phyloP scores from a whole-genome alignment of 345 rosid genomes.

The Trapa incisa region DNA sequence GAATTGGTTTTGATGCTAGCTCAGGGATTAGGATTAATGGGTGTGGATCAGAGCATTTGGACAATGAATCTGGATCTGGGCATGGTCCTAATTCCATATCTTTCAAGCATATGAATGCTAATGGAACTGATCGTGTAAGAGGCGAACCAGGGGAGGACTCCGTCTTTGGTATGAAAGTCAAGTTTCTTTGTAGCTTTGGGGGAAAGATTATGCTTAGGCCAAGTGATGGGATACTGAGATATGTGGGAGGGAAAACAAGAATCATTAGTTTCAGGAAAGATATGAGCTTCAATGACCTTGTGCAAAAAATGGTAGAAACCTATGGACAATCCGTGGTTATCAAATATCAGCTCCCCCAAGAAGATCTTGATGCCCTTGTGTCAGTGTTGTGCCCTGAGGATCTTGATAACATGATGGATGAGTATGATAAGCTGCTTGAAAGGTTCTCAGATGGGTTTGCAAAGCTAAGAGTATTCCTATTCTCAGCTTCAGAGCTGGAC shows the following conservation, averaged over 20 bases:
- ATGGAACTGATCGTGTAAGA: conserved; percentile 27
- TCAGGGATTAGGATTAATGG: conserved; percentile 6
- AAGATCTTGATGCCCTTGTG: conserved; percentile 75
- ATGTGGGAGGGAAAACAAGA: conserved; percentile 68
- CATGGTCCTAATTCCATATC: conserved; percentile 12
- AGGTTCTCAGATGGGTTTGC: conserved; percentile 57
- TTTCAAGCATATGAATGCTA: conserved; percentile 23
- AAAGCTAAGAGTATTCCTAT: conserved; percentile 59
- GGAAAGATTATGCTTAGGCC: conserved; percentile 78
- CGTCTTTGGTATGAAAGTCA: conserved; percentile 41
- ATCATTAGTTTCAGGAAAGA: conserved; percentile 46
- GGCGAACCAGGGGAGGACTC: conserved; percentile 54
- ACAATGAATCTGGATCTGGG: conserved; percentile 12
- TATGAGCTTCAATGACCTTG: conserved; percentile 35
- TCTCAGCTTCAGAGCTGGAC: conserved; percentile 41
- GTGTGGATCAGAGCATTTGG: conserved; percentile 10
- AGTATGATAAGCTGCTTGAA: conserved; percentile 53
- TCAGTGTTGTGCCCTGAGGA: conserved; percentile 66
- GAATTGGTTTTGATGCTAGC: conserved; percentile 6
- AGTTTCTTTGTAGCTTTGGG: conserved; percentile 62
- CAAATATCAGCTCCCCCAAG: conserved; percentile 73
- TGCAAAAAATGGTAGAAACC: conserved; percentile 40
- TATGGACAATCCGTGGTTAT: conserved; percentile 45
- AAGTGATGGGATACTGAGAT: conserved; percentile 60
- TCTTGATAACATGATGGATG: conserved; percentile 76